These are phyloP conservation scores for Rhodotorula graminis DNA, from an alignment of 768 basidiomycete species.

Conservation along the genomic window DNA sequence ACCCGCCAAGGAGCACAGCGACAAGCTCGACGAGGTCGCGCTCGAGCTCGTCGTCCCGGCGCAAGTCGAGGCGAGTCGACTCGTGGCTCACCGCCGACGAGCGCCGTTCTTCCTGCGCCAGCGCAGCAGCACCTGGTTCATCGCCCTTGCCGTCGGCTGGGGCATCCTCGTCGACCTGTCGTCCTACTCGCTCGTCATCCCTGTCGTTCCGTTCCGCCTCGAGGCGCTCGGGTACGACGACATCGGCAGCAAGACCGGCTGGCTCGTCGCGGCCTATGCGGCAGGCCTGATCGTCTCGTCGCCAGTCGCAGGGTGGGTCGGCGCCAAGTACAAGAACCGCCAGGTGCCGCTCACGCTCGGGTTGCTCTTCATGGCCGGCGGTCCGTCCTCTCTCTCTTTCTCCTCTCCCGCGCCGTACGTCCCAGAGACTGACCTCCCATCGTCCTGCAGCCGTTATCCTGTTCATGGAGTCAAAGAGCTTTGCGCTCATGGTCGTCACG, in stretches of 20 bases:
- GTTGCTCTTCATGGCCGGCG: conserved; percentile 40
- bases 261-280: conserved; percentile 40
- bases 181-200: conserved; percentile 21
- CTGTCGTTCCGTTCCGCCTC: conserved; percentile 40
- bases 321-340: conserved; percentile 30
- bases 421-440: not conserved
- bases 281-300: conserved; percentile 37
- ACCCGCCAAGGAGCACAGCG: no score
- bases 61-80: no score
- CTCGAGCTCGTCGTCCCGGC: no score
- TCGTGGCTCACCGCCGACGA: no score
- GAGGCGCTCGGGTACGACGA: conserved; percentile 35
- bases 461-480: not conserved
- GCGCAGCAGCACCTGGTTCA: conserved; percentile 16
- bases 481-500: conserved; percentile 21
- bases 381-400: not conserved
- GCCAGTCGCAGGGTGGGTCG: conserved; percentile 24
- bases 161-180: conserved; percentile 31
- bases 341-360: conserved; percentile 29
- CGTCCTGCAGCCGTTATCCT: not conserved
- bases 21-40: no score
- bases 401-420: not conserved
- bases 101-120: conserved; percentile 5
- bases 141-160: conserved; percentile 19
- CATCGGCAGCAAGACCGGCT: conserved; percentile 36